Percentiles rank a stretch among this genome's conserved stretches.
These are phyloP conservation scores for Naganishia vishniacii DNA, from an alignment of 768 basidiomycete genomes.

Conservation along the genomic window DNA sequence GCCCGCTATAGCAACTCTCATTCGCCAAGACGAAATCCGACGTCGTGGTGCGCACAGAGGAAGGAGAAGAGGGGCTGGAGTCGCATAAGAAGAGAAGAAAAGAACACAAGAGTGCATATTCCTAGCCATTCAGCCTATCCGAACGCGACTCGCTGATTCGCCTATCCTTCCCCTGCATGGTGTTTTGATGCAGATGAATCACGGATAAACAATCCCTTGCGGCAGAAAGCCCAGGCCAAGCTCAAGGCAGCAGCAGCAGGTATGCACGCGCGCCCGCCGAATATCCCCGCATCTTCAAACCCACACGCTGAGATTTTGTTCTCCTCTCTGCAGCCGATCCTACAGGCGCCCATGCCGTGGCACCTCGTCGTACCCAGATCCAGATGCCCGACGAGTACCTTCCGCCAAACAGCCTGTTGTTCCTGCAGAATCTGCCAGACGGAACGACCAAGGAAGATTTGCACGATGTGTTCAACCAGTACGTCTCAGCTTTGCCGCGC, in stretches of 20 bases:
- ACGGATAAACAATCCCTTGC: conserved; percentile 82
- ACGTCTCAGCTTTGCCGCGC: conserved; percentile 50
- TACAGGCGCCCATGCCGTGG: conserved; percentile 31
- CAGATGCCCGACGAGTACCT: conserved; percentile 99
- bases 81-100: conserved; percentile 66
- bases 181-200: conserved; percentile 58
- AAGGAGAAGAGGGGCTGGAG: conserved; percentile 61
- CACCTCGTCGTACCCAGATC: conserved; percentile 54
- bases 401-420: conserved; percentile 97
- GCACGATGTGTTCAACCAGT: conserved; percentile 86
- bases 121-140: neutral
- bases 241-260: conserved; percentile 68
- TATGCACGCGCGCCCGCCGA: conserved; percentile 47
- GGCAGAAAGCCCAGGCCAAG: conserved; percentile 76
- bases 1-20: conserved; percentile 71
- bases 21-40: conserved; percentile 86
- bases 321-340: conserved; percentile 43
- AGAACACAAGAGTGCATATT: conserved; percentile 75
- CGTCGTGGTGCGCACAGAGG: conserved; percentile 72
- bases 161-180: conserved; percentile 9
- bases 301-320: neutral
- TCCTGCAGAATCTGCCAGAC: conserved; percentile 93
- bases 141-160: neutral
- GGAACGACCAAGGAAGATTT: conserved; percentile 87
- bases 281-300: neutral